Conservation (phyloP, 768 basidiomycete species). For the Baorangia bicolor region DNA sequence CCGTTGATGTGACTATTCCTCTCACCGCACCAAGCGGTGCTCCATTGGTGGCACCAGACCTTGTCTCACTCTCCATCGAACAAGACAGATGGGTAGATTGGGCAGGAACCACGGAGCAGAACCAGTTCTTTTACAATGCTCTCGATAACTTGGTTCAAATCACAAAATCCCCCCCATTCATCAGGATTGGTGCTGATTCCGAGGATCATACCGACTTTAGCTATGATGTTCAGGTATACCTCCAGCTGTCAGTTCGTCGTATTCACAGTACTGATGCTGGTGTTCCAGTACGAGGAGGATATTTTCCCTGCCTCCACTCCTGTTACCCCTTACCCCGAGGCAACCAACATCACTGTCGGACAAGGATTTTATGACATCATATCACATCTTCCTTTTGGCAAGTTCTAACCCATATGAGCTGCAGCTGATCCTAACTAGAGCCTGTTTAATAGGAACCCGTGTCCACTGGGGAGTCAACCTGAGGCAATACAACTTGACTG, state of each 20-base stretch:
- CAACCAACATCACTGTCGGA: slow-evolving; percentile 57
- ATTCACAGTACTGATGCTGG: background rate
- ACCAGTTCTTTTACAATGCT: slow-evolving; percentile 60
- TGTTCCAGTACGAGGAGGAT: slow-evolving; percentile 42
- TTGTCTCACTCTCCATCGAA: slow-evolving; percentile 67
- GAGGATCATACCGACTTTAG: slow-evolving; percentile 60
- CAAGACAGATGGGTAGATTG: slow-evolving; percentile 72
- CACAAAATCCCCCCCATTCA: slow-evolving; percentile 51
- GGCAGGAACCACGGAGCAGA: slow-evolving; percentile 50
- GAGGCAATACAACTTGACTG: slow-evolving; percentile 51
- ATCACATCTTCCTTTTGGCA: slow-evolving; percentile 51
- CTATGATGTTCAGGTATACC: slow-evolving; percentile 42
- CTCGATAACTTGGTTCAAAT: slow-evolving; percentile 54
- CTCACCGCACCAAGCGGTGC: slow-evolving; percentile 37
- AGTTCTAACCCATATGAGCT: slow-evolving; percentile 4
- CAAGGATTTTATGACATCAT: slow-evolving; percentile 53
- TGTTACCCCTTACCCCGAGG: slow-evolving; percentile 65
- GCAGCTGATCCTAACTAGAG: background rate
- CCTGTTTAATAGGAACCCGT: slow-evolving; percentile 46
- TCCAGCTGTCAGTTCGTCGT: background rate
- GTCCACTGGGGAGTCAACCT: slow-evolving; percentile 71
- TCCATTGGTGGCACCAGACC: slow-evolving; percentile 40
- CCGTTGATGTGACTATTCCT: slow-evolving; percentile 40
- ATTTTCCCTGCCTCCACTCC: slow-evolving; percentile 49
- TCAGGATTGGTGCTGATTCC: slow-evolving; percentile 59